Base-by-base conservation (phyloP, 805 yeast genomes). In the Yarrowia keelungensis region DNA sequence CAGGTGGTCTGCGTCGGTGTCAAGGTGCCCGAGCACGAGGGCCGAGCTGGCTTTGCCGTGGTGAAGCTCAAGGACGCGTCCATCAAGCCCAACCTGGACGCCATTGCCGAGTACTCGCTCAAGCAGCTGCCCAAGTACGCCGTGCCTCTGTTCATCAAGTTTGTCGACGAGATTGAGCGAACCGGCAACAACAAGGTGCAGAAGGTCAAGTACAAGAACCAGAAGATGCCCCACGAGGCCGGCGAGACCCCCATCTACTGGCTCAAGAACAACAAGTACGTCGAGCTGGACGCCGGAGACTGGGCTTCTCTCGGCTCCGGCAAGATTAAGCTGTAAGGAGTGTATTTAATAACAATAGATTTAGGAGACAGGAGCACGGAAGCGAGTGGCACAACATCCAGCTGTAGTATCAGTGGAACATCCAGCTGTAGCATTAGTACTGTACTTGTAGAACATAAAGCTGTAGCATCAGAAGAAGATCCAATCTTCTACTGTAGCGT, bases 31-130 rank as follows among this genome's bases (percentile, higher is more conserved):
- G 84, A 87, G 67, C 96, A 93, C 75, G 98, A 93, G 78, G 98
- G 98, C 46, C 84, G 97, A 73, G 97, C 97, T 14, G 98, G 98
- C 0, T 91, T 89, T 77, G 97, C 95, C 0, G 89, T 91, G 2
- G 75, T 92, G 12, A 88, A 89, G 74, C 83, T 87, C 3, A 74
- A 76, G 11, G 83, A 82, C 8, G 71, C 72, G 10, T 76, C 77
- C 8, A 72, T 73, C 9, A 72, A 71, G 16, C 75, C 86, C 2
- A 74, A 78, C 67, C 77, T 87, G 61, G 73, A 79, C 8, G 77
- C 77, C 12, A 70, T 86, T 47, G 79, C 84, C 10, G 50, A 71
- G 38, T 75, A 77, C 54, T 75, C 83, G 41, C 74, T 72, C 56
- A 71, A 76, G 36, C 81, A 84, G 42, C 82, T 93, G 70, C 97